A percentile compares a stretch with the other conserved stretches of the same genome.
Conservation (phyloP, 2,329 filamentous ascomycete species). For the Fusarium brevicatenulatum region DNA sequence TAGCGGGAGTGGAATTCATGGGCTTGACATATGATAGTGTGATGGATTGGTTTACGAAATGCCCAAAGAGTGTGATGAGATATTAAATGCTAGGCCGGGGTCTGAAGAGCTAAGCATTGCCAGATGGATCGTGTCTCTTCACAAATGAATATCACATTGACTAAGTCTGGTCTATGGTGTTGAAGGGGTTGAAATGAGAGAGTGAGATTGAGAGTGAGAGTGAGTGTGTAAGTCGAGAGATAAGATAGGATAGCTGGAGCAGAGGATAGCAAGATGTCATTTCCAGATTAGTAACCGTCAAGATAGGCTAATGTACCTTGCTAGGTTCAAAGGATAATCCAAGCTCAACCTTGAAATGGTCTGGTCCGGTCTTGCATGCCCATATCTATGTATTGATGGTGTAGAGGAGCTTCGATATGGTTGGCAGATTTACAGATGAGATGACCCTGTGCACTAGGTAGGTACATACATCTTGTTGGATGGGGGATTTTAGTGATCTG, state of each 20-base stretch:
- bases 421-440: constrained; percentile 9
- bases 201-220: not conserved
- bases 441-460: not conserved
- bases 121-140: constrained; percentile 1
- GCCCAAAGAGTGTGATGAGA: constrained; percentile 1
- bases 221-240: constrained; percentile 8
- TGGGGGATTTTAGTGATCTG: constrained; percentile 7
- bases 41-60: constrained; percentile 2
- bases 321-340: constrained; percentile 7
- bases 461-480: not conserved
- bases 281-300: not conserved
- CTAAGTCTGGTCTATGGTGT: not conserved
- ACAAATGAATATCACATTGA: not conserved
- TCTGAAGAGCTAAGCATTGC: not conserved
- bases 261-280: constrained; percentile 4
- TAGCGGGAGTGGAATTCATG: constrained; percentile 13
- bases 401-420: constrained; percentile 17
- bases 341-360: constrained; percentile 10
- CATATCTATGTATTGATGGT: constrained; percentile 13
- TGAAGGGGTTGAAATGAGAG: not conserved
- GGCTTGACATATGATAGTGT: constrained; percentile 15
- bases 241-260: constrained; percentile 1
- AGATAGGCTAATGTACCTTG: constrained; percentile 31
- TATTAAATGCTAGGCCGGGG: constrained; percentile 1
- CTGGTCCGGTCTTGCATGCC: not conserved